Evolutionary conservation across 2,329 filamentous ascomycete species (phyloP).

Genomic region (Fusarium graminum): DNA sequence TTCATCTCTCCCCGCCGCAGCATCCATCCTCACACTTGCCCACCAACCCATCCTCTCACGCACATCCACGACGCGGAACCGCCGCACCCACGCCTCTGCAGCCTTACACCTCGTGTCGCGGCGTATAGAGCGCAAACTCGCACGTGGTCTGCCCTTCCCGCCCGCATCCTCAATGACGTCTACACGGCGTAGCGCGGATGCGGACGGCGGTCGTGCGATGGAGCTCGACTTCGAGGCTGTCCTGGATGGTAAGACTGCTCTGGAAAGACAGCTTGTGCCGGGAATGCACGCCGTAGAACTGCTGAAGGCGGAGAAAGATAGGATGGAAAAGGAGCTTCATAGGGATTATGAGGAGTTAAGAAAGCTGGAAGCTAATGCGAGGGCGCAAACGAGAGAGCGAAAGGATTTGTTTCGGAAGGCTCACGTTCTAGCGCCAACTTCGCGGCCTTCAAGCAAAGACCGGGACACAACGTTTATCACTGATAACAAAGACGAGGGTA

Average conservation of each 20-base stretch:
- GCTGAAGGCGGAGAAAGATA: constrained; percentile 68
- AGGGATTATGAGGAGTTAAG: constrained; percentile 66
- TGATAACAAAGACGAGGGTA: constrained; percentile 15
- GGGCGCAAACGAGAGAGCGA: constrained; percentile 65
- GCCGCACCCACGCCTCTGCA: constrained; percentile 66
- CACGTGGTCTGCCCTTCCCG: constrained; percentile 75
- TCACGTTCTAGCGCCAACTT: constrained; percentile 62
- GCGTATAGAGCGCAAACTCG: constrained; percentile 69
- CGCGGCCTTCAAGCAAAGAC: constrained; percentile 16
- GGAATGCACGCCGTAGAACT: constrained; percentile 73
- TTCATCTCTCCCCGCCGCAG: constrained; percentile 67
- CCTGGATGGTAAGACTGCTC: constrained; percentile 67
- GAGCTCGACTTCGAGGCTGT: constrained; percentile 77
- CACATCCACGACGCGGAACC: constrained; percentile 62
- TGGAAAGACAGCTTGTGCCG: constrained; percentile 72
- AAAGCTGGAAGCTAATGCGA: constrained; percentile 68
- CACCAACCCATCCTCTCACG: constrained; percentile 73
- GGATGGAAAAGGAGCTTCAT: constrained; percentile 68
- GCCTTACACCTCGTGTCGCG: constrained; percentile 68
- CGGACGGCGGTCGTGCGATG: constrained; percentile 62
- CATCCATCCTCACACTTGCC: constrained; percentile 67
- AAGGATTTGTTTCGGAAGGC: constrained; percentile 63
- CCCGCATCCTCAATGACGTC: constrained; percentile 57
- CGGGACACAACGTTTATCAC: constrained; percentile 32
- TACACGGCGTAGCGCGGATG: constrained; percentile 39